These are phyloP conservation scores for Sporothrix globosa DNA, from an alignment of 2,329 filamentous ascomycete genomes.

Conservation along the genomic window DNA sequence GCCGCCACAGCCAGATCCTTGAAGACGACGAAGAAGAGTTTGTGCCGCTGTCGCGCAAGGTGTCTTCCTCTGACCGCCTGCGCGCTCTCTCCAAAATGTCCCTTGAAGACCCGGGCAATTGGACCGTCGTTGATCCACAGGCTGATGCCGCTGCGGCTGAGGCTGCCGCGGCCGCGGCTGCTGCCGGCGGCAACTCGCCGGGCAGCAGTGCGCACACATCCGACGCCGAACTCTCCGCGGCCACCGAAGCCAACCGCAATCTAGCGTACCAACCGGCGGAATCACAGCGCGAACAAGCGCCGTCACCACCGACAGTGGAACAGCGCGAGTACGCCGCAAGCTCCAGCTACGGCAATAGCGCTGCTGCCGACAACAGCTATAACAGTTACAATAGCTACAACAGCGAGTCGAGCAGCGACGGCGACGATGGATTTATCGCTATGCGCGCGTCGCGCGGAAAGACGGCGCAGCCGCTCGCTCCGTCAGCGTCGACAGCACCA, in stretches of 20 bases:
- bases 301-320: constrained; percentile 9
- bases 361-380: constrained; percentile 1
- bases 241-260: neutral
- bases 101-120: constrained; percentile 43
- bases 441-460: constrained; percentile 33
- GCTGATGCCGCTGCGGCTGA: constrained; percentile 24
- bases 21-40: constrained; percentile 43
- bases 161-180: neutral
- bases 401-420: constrained; percentile 24
- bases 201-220: neutral
- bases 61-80: constrained; percentile 47
- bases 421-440: constrained; percentile 35
- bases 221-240: neutral
- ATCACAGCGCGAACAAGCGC: neutral
- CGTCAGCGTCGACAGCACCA: neutral
- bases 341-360: constrained; percentile 2
- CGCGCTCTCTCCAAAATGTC: constrained; percentile 45
- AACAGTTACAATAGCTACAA: neutral
- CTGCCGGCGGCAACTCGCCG: neutral
- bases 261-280: constrained; percentile 4
- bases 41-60: constrained; percentile 43
- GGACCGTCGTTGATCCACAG: constrained; percentile 44
- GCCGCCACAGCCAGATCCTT: constrained; percentile 39
- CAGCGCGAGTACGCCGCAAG: constrained; percentile 20
- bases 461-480: neutral